phyloP scores from a whole-genome alignment of 208 protist species.

The Balamuthia mandrillaris region DNA sequence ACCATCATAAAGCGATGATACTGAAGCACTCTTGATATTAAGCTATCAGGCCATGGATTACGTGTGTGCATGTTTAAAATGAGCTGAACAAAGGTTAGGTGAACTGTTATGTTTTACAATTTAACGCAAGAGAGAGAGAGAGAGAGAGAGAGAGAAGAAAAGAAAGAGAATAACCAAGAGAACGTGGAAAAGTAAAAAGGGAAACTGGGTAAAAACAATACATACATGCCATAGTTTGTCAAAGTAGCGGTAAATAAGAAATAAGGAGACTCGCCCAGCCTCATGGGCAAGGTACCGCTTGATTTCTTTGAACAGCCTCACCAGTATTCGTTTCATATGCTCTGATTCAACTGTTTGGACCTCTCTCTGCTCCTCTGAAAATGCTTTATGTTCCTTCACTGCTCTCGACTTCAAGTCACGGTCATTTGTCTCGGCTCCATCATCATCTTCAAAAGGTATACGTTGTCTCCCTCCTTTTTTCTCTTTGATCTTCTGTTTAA shows the following conservation, averaged over 20 bases:
- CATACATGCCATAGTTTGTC: not conserved
- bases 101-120: not conserved
- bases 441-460: no score
- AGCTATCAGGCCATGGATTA: not conserved
- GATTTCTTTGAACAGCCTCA: not conserved
- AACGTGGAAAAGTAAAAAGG: no score
- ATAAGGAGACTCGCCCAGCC: not conserved
- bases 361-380: no score
- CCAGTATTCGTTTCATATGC: not conserved
- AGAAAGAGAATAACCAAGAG: no score
- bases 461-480: no score
- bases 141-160: no score
- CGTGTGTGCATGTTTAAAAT: not conserved
- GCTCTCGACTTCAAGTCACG: no score
- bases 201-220: not conserved
- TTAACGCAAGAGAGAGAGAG: not conserved
- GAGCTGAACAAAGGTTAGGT: not conserved
- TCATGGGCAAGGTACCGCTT: constrained; percentile 18
- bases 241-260: constrained; percentile 5
- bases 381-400: no score
- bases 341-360: no score
- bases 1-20: constrained; percentile 26
- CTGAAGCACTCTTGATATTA: not conserved
- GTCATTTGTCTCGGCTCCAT: no score
- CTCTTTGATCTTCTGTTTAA: no score